Conservation (phyloP, 140 eudicot genomes). For the Bidens hawaiensis region DNA sequence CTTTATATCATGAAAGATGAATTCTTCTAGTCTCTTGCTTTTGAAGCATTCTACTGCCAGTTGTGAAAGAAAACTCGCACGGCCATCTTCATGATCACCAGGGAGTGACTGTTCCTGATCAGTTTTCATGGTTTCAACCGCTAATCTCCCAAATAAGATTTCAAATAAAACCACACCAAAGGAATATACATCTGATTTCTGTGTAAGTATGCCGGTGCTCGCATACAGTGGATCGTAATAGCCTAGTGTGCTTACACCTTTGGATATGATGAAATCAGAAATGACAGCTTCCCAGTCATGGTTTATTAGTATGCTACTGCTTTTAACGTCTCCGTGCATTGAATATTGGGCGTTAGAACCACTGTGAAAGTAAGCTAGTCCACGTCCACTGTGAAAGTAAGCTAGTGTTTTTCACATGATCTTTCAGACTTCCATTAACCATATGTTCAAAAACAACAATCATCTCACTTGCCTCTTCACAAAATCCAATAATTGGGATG, state of each 20-base stretch:
- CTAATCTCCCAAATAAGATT: slow-evolving; percentile 20
- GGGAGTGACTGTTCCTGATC: not conserved
- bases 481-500: slow-evolving; percentile 16
- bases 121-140: not conserved
- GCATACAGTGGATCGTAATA: slow-evolving; percentile 20
- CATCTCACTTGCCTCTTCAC: slow-evolving; percentile 24
- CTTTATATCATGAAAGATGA: slow-evolving; percentile 13
- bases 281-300: slow-evolving; percentile 22
- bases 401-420: slow-evolving; percentile 2
- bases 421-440: slow-evolving; percentile 21
- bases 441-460: slow-evolving; percentile 20
- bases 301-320: slow-evolving; percentile 19
- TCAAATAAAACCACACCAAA: no score
- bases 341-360: slow-evolving; percentile 1
- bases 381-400: slow-evolving; percentile 13
- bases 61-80: slow-evolving; percentile 14
- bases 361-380: slow-evolving; percentile 17
- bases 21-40: slow-evolving; percentile 3
- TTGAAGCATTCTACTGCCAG: slow-evolving; percentile 15
- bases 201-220: slow-evolving; percentile 1
- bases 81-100: not conserved
- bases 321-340: slow-evolving; percentile 14
- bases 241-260: slow-evolving; percentile 20
- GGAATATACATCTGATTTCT: slow-evolving; percentile 23
- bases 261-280: slow-evolving; percentile 19